These are phyloP conservation scores for Populus deltoides DNA, from an alignment of 345 rosid species.

Conservation along the genomic window DNA sequence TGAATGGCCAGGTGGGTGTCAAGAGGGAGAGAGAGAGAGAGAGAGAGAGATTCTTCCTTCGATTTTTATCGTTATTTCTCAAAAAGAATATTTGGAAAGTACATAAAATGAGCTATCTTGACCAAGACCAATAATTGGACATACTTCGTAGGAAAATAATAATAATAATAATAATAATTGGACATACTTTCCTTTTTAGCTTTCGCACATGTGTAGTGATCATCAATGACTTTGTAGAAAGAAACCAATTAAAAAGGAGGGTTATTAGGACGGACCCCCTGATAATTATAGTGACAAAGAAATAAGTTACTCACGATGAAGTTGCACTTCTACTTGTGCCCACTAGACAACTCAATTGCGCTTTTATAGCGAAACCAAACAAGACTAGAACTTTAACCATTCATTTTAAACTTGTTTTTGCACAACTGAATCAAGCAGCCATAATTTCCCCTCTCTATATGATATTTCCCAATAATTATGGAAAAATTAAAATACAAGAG, in stretches of 20 bases:
- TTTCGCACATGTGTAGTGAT: background rate
- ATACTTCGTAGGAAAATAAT: too few species aligned
- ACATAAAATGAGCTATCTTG: background rate
- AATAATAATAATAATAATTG: too few species aligned
- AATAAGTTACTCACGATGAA: background rate
- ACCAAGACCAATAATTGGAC: background rate
- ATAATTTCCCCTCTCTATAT: background rate
- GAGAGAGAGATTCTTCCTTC: too few species aligned
- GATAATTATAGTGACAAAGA: background rate
- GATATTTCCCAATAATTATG: too few species aligned
- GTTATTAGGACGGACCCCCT: background rate
- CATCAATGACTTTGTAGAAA: background rate
- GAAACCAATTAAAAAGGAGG: background rate
- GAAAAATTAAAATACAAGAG: too few species aligned
- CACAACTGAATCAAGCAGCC: background rate
- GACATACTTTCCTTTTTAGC: background rate
- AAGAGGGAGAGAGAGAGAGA: too few species aligned
- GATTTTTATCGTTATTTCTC: background rate
- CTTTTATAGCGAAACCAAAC: conserved; percentile 26
- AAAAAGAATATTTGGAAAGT: background rate
- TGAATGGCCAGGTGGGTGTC: too few species aligned
- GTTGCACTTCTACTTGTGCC: background rate
- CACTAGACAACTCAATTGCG: conserved; percentile 11
- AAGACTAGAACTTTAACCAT: background rate
- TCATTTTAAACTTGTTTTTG: background rate